A percentile compares a stretch with the other conserved stretches of the same genome.
Evolutionary conservation across 495 filamentous ascomycete genomes (phyloP).

Genomic region (Neurospora sp.): DNA sequence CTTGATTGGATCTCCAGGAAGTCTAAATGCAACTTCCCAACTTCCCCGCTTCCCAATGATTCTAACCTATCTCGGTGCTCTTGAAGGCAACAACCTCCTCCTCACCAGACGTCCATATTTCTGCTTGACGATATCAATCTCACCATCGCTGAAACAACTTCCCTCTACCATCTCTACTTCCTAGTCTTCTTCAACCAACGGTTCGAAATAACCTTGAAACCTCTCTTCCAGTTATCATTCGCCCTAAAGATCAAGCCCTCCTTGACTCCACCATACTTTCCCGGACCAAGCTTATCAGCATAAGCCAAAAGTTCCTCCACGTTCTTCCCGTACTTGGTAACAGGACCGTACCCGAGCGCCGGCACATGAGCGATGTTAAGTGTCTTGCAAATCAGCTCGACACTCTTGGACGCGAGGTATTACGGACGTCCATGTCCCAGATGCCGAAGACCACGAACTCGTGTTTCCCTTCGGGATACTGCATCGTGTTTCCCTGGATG

Average conservation of each 20-base stretch:
- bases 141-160: background rate
- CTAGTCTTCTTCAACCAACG: conserved; percentile 8
- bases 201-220: conserved; percentile 21
- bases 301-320: conserved; percentile 8
- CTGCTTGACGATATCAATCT: background rate
- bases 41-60: too few species aligned
- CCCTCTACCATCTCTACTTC: background rate
- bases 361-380: conserved; percentile 8
- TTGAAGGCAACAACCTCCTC: too few species aligned
- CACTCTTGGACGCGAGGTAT: background rate
- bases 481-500: conserved; percentile 11
- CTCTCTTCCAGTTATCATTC: background rate
- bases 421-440: conserved; percentile 10
- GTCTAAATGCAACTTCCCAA: too few species aligned
- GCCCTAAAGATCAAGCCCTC: conserved; percentile 14
- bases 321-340: background rate
- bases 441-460: conserved; percentile 14
- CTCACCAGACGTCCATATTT: too few species aligned
- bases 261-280: conserved; percentile 3
- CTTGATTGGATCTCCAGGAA: too few species aligned
- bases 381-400: conserved; percentile 2
- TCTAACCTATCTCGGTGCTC: too few species aligned
- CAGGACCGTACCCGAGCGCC: background rate
- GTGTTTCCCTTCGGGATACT: conserved; percentile 7
- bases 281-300: conserved; percentile 1